Percentiles rank a stretch among this genome's conserved stretches.
Evolutionary conservation across 345 rosid species (phyloP).

Genomic region (Gynandropsis gynandra): DNA sequence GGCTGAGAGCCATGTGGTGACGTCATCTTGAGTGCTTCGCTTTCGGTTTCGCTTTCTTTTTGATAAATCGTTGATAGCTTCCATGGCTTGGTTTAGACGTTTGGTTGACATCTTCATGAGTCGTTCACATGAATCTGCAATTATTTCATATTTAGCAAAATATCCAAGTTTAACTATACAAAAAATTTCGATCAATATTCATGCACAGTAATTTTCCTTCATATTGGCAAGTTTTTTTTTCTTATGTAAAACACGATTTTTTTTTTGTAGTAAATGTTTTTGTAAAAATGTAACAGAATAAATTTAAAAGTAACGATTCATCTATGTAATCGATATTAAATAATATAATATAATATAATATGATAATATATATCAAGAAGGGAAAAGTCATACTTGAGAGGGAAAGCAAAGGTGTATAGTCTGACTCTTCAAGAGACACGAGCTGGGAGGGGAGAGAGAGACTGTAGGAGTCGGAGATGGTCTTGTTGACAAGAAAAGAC

Average conservation of each 20-base stretch:
- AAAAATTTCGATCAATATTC: background rate
- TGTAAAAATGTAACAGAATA: no score
- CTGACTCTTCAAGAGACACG: slow-evolving; percentile 30
- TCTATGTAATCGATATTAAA: no score
- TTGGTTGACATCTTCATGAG: slow-evolving; percentile 45
- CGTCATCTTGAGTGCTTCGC: slow-evolving; percentile 33
- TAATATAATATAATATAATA: background rate
- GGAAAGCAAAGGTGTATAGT: slow-evolving; percentile 23
- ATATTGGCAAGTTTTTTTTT: no score
- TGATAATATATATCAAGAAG: background rate
- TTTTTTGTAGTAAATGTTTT: no score
- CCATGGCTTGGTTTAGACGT: slow-evolving; percentile 44
- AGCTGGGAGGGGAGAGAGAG: slow-evolving; percentile 29
- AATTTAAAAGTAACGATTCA: no score
- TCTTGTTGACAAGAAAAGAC: slow-evolving; percentile 52
- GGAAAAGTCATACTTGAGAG: slow-evolving; percentile 32
- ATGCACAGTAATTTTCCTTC: background rate
- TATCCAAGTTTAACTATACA: background rate
- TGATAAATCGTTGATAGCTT: slow-evolving; percentile 36
- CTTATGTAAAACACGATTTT: no score
- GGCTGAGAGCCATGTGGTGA: slow-evolving; percentile 79
- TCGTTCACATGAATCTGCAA: slow-evolving; percentile 45
- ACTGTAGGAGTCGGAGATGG: slow-evolving; percentile 40
- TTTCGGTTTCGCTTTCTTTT: slow-evolving; percentile 25
- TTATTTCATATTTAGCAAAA: background rate